These are phyloP conservation scores for Penicillium egyptiacum DNA, from an alignment of 495 filamentous ascomycete genomes.

Conservation along the genomic window DNA sequence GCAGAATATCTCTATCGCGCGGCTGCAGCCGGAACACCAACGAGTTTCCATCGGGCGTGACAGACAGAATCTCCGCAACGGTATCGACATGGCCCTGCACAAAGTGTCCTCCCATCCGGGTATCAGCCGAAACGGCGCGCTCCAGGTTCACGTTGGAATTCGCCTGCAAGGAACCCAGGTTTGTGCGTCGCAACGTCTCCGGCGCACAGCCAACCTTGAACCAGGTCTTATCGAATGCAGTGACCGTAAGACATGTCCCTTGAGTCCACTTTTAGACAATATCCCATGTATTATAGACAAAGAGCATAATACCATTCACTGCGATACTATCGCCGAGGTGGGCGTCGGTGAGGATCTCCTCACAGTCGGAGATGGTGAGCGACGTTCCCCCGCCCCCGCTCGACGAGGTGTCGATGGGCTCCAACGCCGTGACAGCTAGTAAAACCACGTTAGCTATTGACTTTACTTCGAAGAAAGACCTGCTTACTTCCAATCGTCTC, in stretches of 20 bases:
- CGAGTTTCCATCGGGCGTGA: slow-evolving; percentile 80
- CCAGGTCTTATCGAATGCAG: slow-evolving; percentile 60
- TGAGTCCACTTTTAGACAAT: slow-evolving; percentile 14
- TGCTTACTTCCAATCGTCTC: slow-evolving; percentile 86
- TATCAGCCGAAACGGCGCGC: slow-evolving; percentile 81
- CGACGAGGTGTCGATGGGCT: slow-evolving; percentile 69
- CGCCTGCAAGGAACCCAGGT: slow-evolving; percentile 69
- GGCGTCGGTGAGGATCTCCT: slow-evolving; percentile 73
- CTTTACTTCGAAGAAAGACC: slow-evolving; percentile 3
- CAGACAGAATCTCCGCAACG: slow-evolving; percentile 66
- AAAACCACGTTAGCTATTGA: slow-evolving; percentile 18
- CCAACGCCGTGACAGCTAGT: slow-evolving; percentile 76
- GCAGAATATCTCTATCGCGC: slow-evolving; percentile 61
- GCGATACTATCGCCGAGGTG: slow-evolving; percentile 90
- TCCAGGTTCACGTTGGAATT: slow-evolving; percentile 80
- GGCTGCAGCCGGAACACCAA: slow-evolving; percentile 81
- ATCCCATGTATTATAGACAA: neutral
- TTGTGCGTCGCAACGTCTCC: slow-evolving; percentile 94
- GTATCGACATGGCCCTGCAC: slow-evolving; percentile 96
- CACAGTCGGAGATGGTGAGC: slow-evolving; percentile 77
- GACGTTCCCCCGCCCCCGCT: slow-evolving; percentile 77
- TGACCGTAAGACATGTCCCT: slow-evolving; percentile 90
- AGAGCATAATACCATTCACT: slow-evolving; percentile 66
- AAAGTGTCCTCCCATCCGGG: slow-evolving; percentile 74
- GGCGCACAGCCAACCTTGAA: slow-evolving; percentile 97